Evolutionary conservation across 2,329 filamentous ascomycete species (phyloP).

Genomic region (Aspergillus sp.): DNA sequence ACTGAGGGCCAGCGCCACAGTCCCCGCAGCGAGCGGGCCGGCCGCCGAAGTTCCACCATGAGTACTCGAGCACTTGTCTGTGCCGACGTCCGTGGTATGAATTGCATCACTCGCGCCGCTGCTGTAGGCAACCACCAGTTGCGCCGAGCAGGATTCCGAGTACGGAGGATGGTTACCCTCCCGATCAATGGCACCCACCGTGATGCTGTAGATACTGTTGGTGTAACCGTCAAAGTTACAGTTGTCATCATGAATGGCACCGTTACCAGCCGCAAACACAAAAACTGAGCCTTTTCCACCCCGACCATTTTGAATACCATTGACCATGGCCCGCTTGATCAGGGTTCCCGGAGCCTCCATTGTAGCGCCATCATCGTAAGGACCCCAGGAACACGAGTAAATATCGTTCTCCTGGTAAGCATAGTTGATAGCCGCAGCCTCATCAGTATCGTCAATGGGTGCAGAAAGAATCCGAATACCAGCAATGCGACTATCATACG

Average conservation of each 20-base stretch:
- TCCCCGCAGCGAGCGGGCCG: slow-evolving; percentile 86
- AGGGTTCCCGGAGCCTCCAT: slow-evolving; percentile 93
- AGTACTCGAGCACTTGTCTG: slow-evolving; percentile 72
- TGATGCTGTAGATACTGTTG: slow-evolving; percentile 98
- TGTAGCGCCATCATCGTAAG: slow-evolving; percentile 85
- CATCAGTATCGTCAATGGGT: slow-evolving; percentile 86
- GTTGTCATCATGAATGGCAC: slow-evolving; percentile 83
- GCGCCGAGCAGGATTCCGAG: slow-evolving; percentile 92
- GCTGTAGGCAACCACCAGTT: slow-evolving; percentile 94
- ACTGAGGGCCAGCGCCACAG: slow-evolving; percentile 84
- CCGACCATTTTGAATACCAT: slow-evolving; percentile 86
- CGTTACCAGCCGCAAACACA: slow-evolving; percentile 96
- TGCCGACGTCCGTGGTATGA: slow-evolving; percentile 92
- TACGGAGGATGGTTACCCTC: slow-evolving; percentile 91
- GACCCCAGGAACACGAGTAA: slow-evolving; percentile 98
- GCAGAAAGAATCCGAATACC: slow-evolving; percentile 92
- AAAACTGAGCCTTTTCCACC: slow-evolving; percentile 84
- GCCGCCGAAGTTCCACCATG: slow-evolving; percentile 96
- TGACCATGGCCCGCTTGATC: slow-evolving; percentile 87
- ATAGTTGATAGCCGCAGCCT: slow-evolving; percentile 90
- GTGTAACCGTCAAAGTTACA: slow-evolving; percentile 99
- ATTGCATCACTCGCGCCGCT: slow-evolving; percentile 87
- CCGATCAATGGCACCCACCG: slow-evolving; percentile 87
- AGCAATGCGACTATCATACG: slow-evolving; percentile 86
- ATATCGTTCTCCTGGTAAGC: slow-evolving; percentile 90